Conservation (phyloP, 257 asterid species). For the Paulownia fortunei region DNA sequence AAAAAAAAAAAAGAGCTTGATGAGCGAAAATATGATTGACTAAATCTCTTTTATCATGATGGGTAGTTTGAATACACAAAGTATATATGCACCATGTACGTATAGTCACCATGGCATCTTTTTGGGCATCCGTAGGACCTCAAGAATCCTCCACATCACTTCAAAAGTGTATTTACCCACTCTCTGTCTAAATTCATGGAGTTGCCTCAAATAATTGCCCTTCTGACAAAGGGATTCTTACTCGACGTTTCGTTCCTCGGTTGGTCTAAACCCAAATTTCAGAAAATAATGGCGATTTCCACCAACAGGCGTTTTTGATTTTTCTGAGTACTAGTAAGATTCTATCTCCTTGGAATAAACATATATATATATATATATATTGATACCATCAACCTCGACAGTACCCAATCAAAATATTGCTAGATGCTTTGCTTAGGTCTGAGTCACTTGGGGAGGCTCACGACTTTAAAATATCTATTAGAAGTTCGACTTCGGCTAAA, state of each 20-base stretch:
- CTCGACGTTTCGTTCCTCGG: constrained; percentile 35
- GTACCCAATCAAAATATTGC: too few relatives aligned
- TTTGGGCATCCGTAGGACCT: neutral
- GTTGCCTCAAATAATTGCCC: constrained; percentile 21
- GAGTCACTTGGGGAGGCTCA: too few relatives aligned
- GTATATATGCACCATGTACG: neutral
- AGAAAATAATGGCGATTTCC: neutral
- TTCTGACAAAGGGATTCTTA: neutral
- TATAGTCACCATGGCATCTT: neutral
- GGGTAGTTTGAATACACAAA: constrained; percentile 9
- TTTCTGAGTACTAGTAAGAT: neutral
- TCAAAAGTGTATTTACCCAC: constrained; percentile 23
- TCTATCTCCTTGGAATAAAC: constrained; percentile 2
- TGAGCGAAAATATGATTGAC: neutral
- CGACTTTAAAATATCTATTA: too few relatives aligned
- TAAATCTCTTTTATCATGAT: constrained; percentile 14
- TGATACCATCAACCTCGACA: too few relatives aligned
- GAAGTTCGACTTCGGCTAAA: too few relatives aligned
- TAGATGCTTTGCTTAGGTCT: too few relatives aligned
- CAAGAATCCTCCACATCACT: neutral
- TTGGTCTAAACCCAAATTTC: constrained; percentile 26
- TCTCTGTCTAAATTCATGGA: neutral
- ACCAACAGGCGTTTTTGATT: neutral
- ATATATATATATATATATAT: neutral
- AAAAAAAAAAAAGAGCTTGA: too few relatives aligned